Evolutionary conservation across 306 rosid species (phyloP).

Genomic region (Vigna radiata): DNA sequence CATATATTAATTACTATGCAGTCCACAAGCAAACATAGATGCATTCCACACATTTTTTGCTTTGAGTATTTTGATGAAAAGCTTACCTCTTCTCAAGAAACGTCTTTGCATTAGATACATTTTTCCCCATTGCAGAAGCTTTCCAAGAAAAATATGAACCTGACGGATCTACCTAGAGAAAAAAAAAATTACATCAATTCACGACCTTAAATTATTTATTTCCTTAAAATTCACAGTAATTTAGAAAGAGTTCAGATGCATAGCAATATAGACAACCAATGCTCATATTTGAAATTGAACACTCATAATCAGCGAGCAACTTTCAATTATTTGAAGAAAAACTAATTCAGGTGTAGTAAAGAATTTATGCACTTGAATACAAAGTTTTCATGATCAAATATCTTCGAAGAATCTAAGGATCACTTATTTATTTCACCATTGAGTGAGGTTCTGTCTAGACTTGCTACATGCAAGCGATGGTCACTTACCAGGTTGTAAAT

Average conservation of each 20-base stretch:
- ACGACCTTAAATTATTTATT: constrained; percentile 13
- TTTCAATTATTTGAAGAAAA: constrained; percentile 15
- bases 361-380: background rate
- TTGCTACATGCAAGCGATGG: background rate
- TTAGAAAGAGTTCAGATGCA: background rate
- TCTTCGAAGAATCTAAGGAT: constrained; percentile 21
- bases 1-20: background rate
- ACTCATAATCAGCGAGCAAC: background rate
- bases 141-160: constrained; percentile 99
- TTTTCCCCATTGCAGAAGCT: constrained; percentile 99
- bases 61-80: constrained; percentile 13
- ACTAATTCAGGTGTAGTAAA: background rate
- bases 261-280: background rate
- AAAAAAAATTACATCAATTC: constrained; percentile 33
- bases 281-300: background rate
- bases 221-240: constrained; percentile 22
- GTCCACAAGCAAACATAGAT: constrained; percentile 6
- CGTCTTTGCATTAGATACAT: constrained; percentile 96
- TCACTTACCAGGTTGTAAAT: constrained; percentile 15
- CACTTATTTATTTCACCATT: background rate
- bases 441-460: constrained; percentile 1
- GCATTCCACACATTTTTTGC: constrained; percentile 17
- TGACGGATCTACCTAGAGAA: constrained; percentile 89
- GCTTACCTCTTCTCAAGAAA: constrained; percentile 96
- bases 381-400: background rate